A percentile compares a stretch with the other conserved stretches of the same genome.
Conservation (phyloP, 805 yeast species). For the Sungouiozyma intestinalis region DNA sequence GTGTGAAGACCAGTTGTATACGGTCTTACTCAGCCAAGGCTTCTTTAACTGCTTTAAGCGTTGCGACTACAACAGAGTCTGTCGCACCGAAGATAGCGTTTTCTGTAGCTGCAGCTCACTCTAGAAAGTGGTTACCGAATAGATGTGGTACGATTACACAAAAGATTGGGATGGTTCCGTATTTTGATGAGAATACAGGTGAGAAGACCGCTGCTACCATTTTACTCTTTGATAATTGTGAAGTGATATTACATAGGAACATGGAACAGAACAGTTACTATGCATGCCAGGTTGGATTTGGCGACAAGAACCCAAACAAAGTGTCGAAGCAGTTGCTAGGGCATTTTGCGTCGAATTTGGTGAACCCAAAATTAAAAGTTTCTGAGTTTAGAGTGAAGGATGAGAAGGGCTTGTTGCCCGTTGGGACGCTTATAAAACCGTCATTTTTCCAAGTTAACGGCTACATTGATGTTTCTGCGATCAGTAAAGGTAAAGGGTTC, state of each 20-base stretch:
- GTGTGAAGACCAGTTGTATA: background rate
- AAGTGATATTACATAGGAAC: constrained; percentile 68
- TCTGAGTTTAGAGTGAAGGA: constrained; percentile 73
- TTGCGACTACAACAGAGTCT: constrained; percentile 18
- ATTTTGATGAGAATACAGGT: constrained; percentile 59
- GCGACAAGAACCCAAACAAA: constrained; percentile 52
- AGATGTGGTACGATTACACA: constrained; percentile 81
- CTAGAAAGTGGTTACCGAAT: constrained; percentile 57
- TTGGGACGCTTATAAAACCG: constrained; percentile 72
- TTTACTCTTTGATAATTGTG: constrained; percentile 77
- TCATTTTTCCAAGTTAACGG: constrained; percentile 80
- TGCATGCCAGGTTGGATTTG: constrained; percentile 83
- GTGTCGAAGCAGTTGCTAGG: constrained; percentile 59
- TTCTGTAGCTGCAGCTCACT: constrained; percentile 57
- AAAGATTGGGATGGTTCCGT: constrained; percentile 86
- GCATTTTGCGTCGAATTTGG: constrained; percentile 66
- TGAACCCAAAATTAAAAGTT: constrained; percentile 69
- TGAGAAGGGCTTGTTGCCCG: constrained; percentile 52
- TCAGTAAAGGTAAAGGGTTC: constrained; percentile 89
- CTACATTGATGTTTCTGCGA: constrained; percentile 68
- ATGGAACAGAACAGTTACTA: constrained; percentile 64
- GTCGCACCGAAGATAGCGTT: constrained; percentile 46
- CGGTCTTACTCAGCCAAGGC: background rate
- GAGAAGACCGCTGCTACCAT: constrained; percentile 74
- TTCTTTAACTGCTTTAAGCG: background rate